Evolutionary conservation across 2,329 filamentous ascomycete species (phyloP), one percentile per base, ranked within the genome.

Genomic region (Fulvia fulva): DNA sequence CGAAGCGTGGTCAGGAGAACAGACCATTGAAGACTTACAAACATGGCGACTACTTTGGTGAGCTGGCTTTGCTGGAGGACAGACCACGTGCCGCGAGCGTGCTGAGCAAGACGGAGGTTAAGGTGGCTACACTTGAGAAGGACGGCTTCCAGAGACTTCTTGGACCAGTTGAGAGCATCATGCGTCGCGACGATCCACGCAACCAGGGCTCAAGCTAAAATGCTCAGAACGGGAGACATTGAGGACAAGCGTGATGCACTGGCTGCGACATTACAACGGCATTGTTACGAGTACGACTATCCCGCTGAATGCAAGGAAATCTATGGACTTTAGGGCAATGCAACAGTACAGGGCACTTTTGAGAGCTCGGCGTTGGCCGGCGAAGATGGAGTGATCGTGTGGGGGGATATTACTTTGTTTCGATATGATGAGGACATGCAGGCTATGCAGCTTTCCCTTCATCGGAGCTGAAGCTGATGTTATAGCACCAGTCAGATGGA

Each of bases 1-100:
- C 85, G 80, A 96, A 93, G 77, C 80, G 84, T n/a, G 90, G 87
- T 41, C 78, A 81, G 19, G 80, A 86, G 22, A 80, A 85, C 22
- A 80, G 84, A 59, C 81, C 87, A 2, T 87, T 97, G 63, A 90
- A 91, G 71, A 81, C 85, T 55, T 97, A 97, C 75, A 82, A 81
- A 63, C 94, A 96, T 76, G 94, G 94, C 28, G 94, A 97, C 71
- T 99, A 94, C 79, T 99, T 99, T 76, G 94, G 94, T 62, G 94
- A 99, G 77, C 81, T 99, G 61, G 94, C 94, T 6, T 77, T 99
- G 70, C 81, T 97, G 66, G 95, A 97, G 67, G 93, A 99, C 71
- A 90, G 91, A 55, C 94, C 94, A 8, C 87, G 94, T 71, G 93
- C 93, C 37, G 94, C 94, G 52, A 96, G 89, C 66, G 86, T 99